Evolutionary conservation across 768 basidiomycete genomes (phyloP).

Genomic region (Boletus barrowsii): DNA sequence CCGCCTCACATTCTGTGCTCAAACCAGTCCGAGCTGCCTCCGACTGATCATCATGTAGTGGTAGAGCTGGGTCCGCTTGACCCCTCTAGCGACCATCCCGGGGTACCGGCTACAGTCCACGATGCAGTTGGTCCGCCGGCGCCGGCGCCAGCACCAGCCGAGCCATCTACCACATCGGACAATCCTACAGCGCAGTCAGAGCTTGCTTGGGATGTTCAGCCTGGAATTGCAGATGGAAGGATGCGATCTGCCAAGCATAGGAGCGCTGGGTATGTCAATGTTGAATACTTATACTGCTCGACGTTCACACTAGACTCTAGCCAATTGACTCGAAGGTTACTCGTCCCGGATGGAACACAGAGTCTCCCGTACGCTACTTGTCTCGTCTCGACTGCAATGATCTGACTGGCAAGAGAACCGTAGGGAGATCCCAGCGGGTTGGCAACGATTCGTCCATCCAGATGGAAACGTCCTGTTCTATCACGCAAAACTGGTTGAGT

Average conservation of each 20-base stretch:
- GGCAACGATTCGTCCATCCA: neutral
- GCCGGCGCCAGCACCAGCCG: too few relatives aligned
- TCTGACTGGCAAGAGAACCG: neutral
- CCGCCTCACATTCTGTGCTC: neutral
- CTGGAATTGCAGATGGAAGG: neutral
- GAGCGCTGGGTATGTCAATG: neutral
- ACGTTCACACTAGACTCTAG: neutral
- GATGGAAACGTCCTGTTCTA: neutral
- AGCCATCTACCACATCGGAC: too few relatives aligned
- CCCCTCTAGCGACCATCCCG: too few relatives aligned
- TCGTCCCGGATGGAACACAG: neutral
- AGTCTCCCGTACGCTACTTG: neutral
- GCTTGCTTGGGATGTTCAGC: neutral
- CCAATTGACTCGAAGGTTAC: neutral
- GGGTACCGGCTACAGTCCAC: too few relatives aligned
- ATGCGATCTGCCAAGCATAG: neutral
- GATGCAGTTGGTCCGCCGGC: too few relatives aligned
- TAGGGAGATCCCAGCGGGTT: neutral
- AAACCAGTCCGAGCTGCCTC: neutral
- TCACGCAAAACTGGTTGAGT: neutral
- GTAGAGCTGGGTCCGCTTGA: too few relatives aligned
- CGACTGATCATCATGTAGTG: neutral
- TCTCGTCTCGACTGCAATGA: neutral
- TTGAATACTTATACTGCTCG: neutral
- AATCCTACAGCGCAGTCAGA: too few relatives aligned